Conservation (phyloP, 768 basidiomycete species). For the Tulasnella sp. region DNA sequence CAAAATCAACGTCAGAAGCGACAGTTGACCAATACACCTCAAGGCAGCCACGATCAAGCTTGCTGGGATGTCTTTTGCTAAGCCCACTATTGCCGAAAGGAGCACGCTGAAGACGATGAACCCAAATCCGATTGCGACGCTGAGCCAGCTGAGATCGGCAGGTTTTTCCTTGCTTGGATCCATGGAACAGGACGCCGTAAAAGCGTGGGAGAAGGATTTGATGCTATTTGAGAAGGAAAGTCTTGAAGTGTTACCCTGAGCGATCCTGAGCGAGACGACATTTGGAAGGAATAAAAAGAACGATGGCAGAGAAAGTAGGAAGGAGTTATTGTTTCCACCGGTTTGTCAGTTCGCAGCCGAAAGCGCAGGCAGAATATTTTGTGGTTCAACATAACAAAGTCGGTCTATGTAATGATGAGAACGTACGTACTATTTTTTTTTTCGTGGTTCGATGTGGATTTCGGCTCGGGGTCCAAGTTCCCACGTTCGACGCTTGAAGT, state of each 20-base stretch:
- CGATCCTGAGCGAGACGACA: neutral
- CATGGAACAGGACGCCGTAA: neutral
- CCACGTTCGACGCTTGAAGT: neutral
- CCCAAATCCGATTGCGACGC: slow-evolving; percentile 68
- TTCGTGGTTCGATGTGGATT: neutral
- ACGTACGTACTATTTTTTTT: neutral
- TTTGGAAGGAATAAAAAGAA: neutral
- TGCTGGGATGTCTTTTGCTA: slow-evolving; percentile 55
- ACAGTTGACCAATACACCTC: slow-evolving; percentile 75
- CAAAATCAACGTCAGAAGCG: slow-evolving; percentile 64
- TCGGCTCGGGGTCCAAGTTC: neutral
- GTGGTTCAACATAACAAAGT: neutral
- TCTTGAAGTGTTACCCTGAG: neutral
- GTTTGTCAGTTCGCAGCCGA: neutral
- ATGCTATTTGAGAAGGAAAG: neutral
- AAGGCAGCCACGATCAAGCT: slow-evolving; percentile 66
- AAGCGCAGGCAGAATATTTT: neutral
- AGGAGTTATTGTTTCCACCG: neutral
- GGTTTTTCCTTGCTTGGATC: neutral
- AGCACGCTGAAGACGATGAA: slow-evolving; percentile 73
- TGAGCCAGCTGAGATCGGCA: slow-evolving; percentile 48
- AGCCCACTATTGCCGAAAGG: slow-evolving; percentile 58
- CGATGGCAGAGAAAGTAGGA: too few relatives aligned
- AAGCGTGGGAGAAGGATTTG: neutral
- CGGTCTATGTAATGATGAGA: neutral